Evolutionary conservation across 2,329 filamentous ascomycete genomes (phyloP), one percentile per base, ranked within the genome.

Genomic region (Botrytis galanthina): DNA sequence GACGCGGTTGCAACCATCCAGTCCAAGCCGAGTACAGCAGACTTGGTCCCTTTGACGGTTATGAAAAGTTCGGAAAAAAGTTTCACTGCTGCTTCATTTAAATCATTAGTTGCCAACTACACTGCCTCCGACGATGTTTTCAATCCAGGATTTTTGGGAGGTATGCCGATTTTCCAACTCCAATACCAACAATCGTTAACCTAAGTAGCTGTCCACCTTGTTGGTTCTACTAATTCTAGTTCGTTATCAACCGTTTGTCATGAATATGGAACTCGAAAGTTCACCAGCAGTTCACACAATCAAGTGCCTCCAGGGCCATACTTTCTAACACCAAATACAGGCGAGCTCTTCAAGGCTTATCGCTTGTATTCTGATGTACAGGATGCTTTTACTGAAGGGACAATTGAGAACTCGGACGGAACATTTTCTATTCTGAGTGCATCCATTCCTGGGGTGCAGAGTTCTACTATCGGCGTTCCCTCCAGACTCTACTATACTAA

Each of bases 401-500:
- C 82, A 1, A 82, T 85, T 6, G 74, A 73, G n/a, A 77, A 76
- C 35, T 44, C 46, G 2, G 81, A 84, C 63, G 83, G 82, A 2
- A 81, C 80, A 0, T 86, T 82, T 77, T 82, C 81, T 7, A 83
- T 85, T 1, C 81, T 87, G 14, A 83, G 83, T 26, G 83, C 84
- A n/a, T 81, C 83, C 35, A 77, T 86, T 46, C 48, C 73, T 1
- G 83, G 84, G 42, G 75, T 73, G 9, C 82, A 84, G 73, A 81
- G 84, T 73, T 77, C 85, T 60, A 85, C 82, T 46, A 83, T 85
- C 67, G 85, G 82, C 16, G 89, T 91, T 0, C 89, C 89, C 6
- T 91, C 88, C 10, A 84, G 89, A 16, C 82, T 91, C 0, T 90
- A 90, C 81, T 89, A 84, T 80, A 86, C 83, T 3, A 85, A 83